phyloP scores from a whole-genome alignment of 2,329 filamentous ascomycete species.

The Hirsutella rhossiliensis region DNA sequence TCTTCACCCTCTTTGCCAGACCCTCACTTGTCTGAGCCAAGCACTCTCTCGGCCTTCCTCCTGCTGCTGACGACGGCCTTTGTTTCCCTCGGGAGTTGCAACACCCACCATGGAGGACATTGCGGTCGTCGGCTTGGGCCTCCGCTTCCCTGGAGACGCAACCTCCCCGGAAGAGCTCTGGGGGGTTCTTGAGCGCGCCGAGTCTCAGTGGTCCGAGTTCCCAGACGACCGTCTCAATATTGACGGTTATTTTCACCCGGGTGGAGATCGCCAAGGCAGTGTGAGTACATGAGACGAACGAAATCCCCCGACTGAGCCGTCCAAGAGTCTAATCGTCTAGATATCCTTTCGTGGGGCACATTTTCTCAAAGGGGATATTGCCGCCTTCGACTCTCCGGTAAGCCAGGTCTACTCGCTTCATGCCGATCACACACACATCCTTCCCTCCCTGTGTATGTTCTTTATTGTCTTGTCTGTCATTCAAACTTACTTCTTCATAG shows the following conservation, averaged over 20 bases:
- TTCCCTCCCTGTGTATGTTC: neutral
- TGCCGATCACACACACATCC: neutral
- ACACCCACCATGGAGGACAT: slow-evolving; percentile 27
- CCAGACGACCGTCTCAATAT: slow-evolving; percentile 37
- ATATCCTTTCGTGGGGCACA: slow-evolving; percentile 36
- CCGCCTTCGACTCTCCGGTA: slow-evolving; percentile 37
- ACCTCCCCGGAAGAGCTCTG: slow-evolving; percentile 31
- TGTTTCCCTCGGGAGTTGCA: too few relatives aligned
- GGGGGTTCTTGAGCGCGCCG: slow-evolving; percentile 30
- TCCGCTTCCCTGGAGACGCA: slow-evolving; percentile 39
- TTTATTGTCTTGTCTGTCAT: neutral
- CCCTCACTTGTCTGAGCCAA: neutral
- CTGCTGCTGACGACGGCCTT: neutral
- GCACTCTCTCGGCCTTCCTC: neutral
- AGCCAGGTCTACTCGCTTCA: slow-evolving; percentile 7
- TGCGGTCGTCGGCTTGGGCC: slow-evolving; percentile 38
- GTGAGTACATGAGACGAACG: slow-evolving; percentile 18
- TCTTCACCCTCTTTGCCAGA: too few relatives aligned
- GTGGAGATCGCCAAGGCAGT: slow-evolving; percentile 33
- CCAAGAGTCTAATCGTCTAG: slow-evolving; percentile 11
- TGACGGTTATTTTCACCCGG: slow-evolving; percentile 41
- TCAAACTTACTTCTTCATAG: slow-evolving; percentile 13
- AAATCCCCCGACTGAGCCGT: neutral
- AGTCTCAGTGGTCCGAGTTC: slow-evolving; percentile 37
- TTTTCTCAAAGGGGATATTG: slow-evolving; percentile 34